Percentiles rank a stretch among this genome's conserved stretches.
Conservation (phyloP, 495 filamentous ascomycete genomes). For the Lindgomyces ingoldianus region DNA sequence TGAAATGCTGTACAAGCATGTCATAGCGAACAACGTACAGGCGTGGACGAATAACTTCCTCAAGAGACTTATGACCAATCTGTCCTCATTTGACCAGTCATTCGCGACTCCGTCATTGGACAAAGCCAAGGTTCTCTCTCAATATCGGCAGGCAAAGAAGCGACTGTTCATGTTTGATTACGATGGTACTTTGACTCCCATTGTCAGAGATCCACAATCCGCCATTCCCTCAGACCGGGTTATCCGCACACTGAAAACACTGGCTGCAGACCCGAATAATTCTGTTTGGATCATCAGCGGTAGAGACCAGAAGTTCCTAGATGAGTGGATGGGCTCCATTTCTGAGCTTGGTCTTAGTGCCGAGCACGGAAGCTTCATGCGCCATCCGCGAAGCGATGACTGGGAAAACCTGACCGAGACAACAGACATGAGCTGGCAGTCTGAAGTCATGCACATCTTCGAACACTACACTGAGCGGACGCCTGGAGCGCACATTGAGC, state of each 20-base stretch:
- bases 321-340: conserved; percentile 85
- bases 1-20: conserved; percentile 72
- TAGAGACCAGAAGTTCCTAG: conserved; percentile 83
- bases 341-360: conserved; percentile 82
- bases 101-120: conserved; percentile 80
- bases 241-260: conserved; percentile 71
- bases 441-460: conserved; percentile 76
- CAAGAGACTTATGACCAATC: conserved; percentile 71
- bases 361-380: conserved; percentile 93
- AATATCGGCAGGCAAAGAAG: conserved; percentile 69
- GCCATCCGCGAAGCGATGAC: conserved; percentile 65
- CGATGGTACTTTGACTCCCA: conserved; percentile 95
- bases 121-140: conserved; percentile 63
- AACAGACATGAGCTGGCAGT: conserved; percentile 86
- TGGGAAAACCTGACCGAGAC: conserved; percentile 87
- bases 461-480: conserved; percentile 77
- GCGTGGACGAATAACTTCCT: conserved; percentile 78
- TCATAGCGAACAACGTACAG: conserved; percentile 78
- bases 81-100: conserved; percentile 72
- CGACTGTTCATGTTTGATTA: conserved; percentile 98
- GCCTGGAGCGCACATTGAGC: conserved; percentile 81
- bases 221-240: conserved; percentile 84
- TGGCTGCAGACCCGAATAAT: conserved; percentile 78
- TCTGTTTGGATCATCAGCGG: conserved; percentile 98
- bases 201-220: conserved; percentile 82